These are phyloP conservation scores for Solanum hybrid DNA, from an alignment of 305 asterid species.

Conservation along the genomic window DNA sequence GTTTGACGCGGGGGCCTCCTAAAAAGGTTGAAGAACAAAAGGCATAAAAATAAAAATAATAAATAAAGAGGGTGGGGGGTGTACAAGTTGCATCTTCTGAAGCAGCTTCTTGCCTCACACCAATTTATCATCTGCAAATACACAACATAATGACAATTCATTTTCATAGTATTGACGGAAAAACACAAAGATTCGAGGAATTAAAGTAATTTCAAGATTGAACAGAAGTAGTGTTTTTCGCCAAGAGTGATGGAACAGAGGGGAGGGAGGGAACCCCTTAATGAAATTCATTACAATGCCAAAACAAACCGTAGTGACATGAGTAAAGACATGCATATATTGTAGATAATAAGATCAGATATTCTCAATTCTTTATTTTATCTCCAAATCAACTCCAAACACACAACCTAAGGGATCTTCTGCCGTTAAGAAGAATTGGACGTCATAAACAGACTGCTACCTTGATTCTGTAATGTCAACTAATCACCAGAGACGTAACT, in stretches of 20 bases:
- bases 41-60: not conserved
- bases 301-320: not conserved
- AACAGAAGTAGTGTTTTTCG: not conserved
- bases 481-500: constrained; percentile 68
- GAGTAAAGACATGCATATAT: not conserved
- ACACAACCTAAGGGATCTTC: not conserved
- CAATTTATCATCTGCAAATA: not conserved
- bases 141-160: not conserved
- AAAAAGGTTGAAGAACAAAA: not conserved
- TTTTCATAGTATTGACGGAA: not conserved
- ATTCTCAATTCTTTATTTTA: not conserved
- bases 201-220: not conserved
- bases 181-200: not conserved
- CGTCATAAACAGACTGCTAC: constrained; percentile 19
- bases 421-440: not conserved
- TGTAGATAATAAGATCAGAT: not conserved
- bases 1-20: not conserved
- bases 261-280: not conserved
- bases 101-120: not conserved
- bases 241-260: not conserved
- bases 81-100: not conserved
- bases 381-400: not conserved
- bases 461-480: constrained; percentile 22
- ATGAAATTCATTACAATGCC: not conserved
- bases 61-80: not conserved